Evolutionary conservation across 2,329 filamentous ascomycete genomes (phyloP), one percentile per base, ranked within the genome.

Genomic region (Fusarium torreyae): DNA sequence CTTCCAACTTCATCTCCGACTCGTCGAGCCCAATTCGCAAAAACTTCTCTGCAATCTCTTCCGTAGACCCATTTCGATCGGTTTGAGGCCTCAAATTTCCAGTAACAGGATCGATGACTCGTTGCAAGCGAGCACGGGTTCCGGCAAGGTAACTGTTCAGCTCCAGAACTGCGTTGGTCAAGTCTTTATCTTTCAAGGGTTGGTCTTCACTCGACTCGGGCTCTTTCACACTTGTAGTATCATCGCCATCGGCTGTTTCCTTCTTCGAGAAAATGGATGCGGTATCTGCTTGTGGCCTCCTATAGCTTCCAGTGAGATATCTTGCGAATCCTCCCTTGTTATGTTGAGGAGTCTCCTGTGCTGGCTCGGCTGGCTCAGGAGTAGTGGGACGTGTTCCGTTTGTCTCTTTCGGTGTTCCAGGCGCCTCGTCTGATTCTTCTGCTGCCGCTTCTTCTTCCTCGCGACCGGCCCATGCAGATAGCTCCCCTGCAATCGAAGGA

Each of bases 81-180:
- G 70, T 80, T n/a, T 80, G 76, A 3, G 83, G 83, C 76, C 88
- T 88, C n/a, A 91, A 77, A 65, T 86, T 88, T 22, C 88, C 89
- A 1, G 88, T 91, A 13, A 82, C 84, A 1, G 89, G 88, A 70
- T 91, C 88, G 57, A 91, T 83, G 28, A 88, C 84, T 11, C 87
- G 82, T 75, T 91, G 88, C 46, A 91, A 81, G 22, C 88, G 85
- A 20, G 88, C 86, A 63, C 96, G 89, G 18, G 94, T 94, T 68
- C 97, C 93, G 1, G 94, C 95, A 9, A 99, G 86, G 76, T 97
- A 99, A 24, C 91, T 91, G 74, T 93, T 93, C 3, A 99, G 85
- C 67, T 95, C 94, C 43, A 91, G 87, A 17, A 96, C 92, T 1
- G 96, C 94, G 49, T 89, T 86, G 71, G 89, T 92, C 36, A 99